phyloP scores from a whole-genome alignment of 1,139 yeast species.

The Pichia inconspicua region DNA sequence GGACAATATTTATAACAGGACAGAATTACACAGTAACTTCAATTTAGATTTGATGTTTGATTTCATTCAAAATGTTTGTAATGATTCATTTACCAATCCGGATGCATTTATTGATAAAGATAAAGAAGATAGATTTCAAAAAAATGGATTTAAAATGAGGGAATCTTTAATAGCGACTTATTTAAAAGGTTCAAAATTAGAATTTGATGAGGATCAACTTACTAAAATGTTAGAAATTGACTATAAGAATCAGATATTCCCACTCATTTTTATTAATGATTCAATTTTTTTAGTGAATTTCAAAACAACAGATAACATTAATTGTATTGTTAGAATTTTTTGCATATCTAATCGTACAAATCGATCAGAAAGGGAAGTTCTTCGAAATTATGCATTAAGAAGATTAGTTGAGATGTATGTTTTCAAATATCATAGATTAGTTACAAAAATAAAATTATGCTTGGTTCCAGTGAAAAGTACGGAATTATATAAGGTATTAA shows the following conservation, averaged over 20 bases:
- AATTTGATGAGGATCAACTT: conserved; percentile 25
- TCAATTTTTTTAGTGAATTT: conserved; percentile 24
- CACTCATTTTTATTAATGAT: conserved; percentile 25
- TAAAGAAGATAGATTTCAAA: background rate
- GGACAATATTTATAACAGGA: conserved; percentile 13
- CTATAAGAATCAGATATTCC: conserved; percentile 25
- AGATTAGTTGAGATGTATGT: conserved; percentile 27
- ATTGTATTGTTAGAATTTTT: conserved; percentile 20
- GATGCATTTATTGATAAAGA: background rate
- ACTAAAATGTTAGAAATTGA: conserved; percentile 19
- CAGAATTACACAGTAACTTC: background rate
- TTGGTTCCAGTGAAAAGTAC: conserved; percentile 16
- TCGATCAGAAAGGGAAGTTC: conserved; percentile 22
- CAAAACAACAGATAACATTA: conserved; percentile 12
- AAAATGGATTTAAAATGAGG: conserved; percentile 20
- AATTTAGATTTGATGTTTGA: conserved; percentile 24
- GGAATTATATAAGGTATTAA: conserved; percentile 21
- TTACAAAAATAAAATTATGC: conserved; percentile 19
- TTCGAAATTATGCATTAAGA: conserved; percentile 22
- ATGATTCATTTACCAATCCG: conserved; percentile 14
- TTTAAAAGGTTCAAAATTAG: conserved; percentile 19
- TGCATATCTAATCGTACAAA: conserved; percentile 21
- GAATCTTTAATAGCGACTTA: conserved; percentile 23
- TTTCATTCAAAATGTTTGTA: conserved; percentile 22
- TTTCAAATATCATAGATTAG: conserved; percentile 20